These are phyloP conservation scores for Alternaria novae-zelandiae DNA, from an alignment of 2,329 filamentous ascomycete species.

Conservation along the genomic window DNA sequence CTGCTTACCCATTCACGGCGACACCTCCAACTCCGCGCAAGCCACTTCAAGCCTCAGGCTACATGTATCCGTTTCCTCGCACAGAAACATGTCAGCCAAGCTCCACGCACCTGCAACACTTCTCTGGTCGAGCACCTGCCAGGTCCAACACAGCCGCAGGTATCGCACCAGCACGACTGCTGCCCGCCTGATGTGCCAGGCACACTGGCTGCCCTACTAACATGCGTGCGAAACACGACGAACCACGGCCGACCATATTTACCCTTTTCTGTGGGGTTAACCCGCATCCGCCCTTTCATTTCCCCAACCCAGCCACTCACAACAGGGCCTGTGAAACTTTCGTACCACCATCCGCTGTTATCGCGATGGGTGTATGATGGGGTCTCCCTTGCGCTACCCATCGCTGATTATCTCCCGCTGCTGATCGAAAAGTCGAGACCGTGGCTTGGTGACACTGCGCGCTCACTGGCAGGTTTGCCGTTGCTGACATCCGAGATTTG, in stretches of 20 bases:
- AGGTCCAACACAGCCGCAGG: background rate
- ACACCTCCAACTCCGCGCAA: background rate
- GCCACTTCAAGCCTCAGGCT: conserved; percentile 6
- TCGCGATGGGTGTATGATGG: background rate
- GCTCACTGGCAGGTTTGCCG: background rate
- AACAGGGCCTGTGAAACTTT: background rate
- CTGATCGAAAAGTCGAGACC: conserved; percentile 13
- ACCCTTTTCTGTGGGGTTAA: conserved; percentile 8
- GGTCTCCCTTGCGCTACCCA: background rate
- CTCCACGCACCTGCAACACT: background rate
- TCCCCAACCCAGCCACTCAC: conserved; percentile 5
- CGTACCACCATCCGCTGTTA: background rate
- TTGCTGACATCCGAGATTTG: conserved; percentile 1
- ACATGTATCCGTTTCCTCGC: background rate
- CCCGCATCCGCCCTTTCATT: conserved; percentile 14
- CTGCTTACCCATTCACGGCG: background rate
- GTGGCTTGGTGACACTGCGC: background rate
- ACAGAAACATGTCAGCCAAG: background rate
- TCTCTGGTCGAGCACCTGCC: background rate
- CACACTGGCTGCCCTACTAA: background rate
- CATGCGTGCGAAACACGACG: conserved; percentile 7
- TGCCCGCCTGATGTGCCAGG: background rate
- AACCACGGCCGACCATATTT: conserved; percentile 5
- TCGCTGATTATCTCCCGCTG: conserved; percentile 9
- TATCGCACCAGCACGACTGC: background rate